A percentile compares a stretch with the other conserved stretches of the same genome.
Conservation (phyloP, 139 green algal genomes). For the Chlorella sorokiniana region DNA sequence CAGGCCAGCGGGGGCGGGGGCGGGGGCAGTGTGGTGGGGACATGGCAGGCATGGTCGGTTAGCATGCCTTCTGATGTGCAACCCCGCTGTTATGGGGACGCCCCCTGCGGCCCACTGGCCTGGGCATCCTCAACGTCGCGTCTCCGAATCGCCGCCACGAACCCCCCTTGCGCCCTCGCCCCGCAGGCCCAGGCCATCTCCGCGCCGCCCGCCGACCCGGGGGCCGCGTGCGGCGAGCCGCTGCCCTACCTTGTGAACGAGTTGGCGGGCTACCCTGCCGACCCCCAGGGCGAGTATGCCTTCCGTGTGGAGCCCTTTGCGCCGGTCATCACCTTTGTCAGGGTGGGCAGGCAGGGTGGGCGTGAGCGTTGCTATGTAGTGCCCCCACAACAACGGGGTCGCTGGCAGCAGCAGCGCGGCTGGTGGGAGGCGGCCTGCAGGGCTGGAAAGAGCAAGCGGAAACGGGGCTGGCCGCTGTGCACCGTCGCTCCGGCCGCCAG, state of each 20-base stretch:
- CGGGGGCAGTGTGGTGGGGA: no score
- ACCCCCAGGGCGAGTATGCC: conserved; percentile 38
- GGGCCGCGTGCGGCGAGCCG: conserved; percentile 1
- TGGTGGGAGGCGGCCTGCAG: no score
- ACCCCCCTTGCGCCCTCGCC: not conserved
- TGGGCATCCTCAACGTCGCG: no score
- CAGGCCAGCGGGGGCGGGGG: not conserved
- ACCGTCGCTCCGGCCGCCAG: no score
- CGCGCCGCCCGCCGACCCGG: not conserved
- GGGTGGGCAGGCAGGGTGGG: not conserved
- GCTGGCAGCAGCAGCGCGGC: no score
- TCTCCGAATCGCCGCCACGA: no score
- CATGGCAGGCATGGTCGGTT: no score
- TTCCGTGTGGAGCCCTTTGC: conserved; percentile 58
- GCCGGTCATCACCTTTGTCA: conserved; percentile 48
- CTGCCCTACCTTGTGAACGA: conserved; percentile 50
- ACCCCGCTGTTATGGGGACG: no score
- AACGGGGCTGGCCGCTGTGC: no score
- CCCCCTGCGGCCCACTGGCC: not conserved
- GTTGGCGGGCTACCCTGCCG: conserved; percentile 29
- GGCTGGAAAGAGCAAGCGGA: no score
- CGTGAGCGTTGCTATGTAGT: not conserved
- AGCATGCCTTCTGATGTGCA: not conserved
- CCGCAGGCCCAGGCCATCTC: conserved; percentile 20
- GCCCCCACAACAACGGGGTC: not conserved